These are phyloP conservation scores for Persicaria maculosa DNA, from an alignment of 148 eudicot species.

Conservation along the genomic window DNA sequence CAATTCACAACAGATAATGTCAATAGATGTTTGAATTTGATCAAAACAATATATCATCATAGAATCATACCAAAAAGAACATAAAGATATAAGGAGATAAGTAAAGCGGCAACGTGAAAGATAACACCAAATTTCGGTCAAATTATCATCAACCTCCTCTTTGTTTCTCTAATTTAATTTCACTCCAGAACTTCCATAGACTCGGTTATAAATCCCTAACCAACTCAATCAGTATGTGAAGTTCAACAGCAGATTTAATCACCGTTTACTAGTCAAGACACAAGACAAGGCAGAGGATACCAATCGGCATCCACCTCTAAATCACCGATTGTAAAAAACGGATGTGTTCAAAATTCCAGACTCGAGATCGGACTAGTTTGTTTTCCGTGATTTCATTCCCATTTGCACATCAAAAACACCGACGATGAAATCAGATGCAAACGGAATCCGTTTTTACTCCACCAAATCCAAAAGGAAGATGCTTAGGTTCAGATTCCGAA, in stretches of 20 bases:
- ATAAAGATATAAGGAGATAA: neutral
- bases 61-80: neutral
- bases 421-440: neutral
- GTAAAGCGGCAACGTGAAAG: no score
- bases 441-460: neutral
- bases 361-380: neutral
- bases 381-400: neutral
- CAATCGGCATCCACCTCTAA: slow-evolving; percentile 2
- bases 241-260: neutral
- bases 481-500: neutral
- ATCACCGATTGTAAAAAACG: neutral
- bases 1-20: slow-evolving; percentile 15
- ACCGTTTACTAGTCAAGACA: neutral
- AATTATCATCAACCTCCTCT: no score
- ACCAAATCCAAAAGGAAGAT: neutral
- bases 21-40: slow-evolving; percentile 13
- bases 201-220: no score
- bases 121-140: no score
- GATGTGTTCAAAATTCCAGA: slow-evolving; percentile 1
- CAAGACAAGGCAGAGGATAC: neutral
- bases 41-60: neutral
- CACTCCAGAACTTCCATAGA: no score
- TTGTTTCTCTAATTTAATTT: no score
- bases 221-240: neutral
- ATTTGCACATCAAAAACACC: neutral